A percentile compares a stretch with the other conserved stretches of the same genome.
These are phyloP conservation scores for Polychytrium aggregatum DNA, from an alignment of 192 early-diverging fungal genomes.

Conservation along the genomic window DNA sequence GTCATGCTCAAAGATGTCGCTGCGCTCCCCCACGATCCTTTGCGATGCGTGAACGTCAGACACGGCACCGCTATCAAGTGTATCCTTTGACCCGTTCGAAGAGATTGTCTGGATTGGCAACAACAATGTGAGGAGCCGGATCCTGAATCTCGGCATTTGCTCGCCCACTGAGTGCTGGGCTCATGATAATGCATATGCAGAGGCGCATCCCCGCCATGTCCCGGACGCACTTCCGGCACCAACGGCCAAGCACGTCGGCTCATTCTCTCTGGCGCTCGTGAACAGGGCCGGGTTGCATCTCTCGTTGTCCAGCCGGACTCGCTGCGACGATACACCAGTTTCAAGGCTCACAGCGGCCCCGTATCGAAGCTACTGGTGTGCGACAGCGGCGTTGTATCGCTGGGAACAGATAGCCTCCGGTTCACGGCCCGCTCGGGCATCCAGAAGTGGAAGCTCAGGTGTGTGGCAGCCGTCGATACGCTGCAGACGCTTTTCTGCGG, in stretches of 20 bases:
- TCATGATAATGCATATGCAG: too few relatives aligned
- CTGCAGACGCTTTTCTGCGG: not conserved
- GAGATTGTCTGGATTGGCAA: constrained; percentile 83
- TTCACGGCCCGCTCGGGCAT: constrained; percentile 20
- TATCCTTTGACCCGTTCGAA: constrained; percentile 58
- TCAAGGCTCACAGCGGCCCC: constrained; percentile 49
- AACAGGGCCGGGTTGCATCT: constrained; percentile 65
- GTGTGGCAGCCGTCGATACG: not conserved
- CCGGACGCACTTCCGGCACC: too few relatives aligned
- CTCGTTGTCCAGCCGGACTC: constrained; percentile 36
- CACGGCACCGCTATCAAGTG: constrained; percentile 20
- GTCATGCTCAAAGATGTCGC: too few relatives aligned
- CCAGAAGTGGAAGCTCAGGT: constrained; percentile 28
- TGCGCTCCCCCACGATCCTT: too few relatives aligned
- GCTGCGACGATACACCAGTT: constrained; percentile 61
- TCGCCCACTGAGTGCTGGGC: too few relatives aligned
- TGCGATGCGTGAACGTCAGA: too few relatives aligned
- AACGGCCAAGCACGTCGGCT: too few relatives aligned
- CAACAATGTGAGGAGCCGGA: constrained; percentile 71
- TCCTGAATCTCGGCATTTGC: too few relatives aligned
- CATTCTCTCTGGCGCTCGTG: too few relatives aligned
- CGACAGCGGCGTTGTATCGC: constrained; percentile 31
- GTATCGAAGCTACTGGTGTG: constrained; percentile 53
- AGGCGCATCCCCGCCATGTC: too few relatives aligned
- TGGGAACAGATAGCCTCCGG: constrained; percentile 16